Conservation (phyloP, 2,329 filamentous ascomycete genomes). For the Emmonsia crescens region DNA sequence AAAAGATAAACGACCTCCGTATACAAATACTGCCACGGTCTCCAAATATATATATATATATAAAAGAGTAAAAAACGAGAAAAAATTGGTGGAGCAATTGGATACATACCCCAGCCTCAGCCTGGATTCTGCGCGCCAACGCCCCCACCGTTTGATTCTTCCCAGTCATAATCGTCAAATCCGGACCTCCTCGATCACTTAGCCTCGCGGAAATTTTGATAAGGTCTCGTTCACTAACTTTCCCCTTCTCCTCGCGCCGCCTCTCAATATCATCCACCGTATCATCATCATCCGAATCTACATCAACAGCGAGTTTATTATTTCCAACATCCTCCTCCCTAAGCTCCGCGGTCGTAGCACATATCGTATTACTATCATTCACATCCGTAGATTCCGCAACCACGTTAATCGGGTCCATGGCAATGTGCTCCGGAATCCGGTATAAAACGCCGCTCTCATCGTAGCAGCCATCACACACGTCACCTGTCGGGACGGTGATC, state of each 20-base stretch:
- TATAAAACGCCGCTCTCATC: conserved; percentile 62
- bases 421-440: conserved; percentile 55
- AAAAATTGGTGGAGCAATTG: background rate
- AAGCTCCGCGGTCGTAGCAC: conserved; percentile 9
- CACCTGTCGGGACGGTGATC: conserved; percentile 61
- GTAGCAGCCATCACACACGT: conserved; percentile 61
- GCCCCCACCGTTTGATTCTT: conserved; percentile 54
- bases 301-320: conserved; percentile 26
- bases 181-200: conserved; percentile 53
- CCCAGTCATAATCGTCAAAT: conserved; percentile 48
- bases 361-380: conserved; percentile 5
- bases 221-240: conserved; percentile 45
- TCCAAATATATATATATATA: no score
- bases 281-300: conserved; percentile 32
- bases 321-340: conserved; percentile 22
- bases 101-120: conserved; percentile 51
- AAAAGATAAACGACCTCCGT: no score
- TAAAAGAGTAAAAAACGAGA: background rate
- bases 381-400: conserved; percentile 14
- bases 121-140: conserved; percentile 52
- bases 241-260: conserved; percentile 49
- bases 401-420: conserved; percentile 47
- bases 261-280: conserved; percentile 30
- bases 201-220: conserved; percentile 52
- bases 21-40: background rate